phyloP scores from a whole-genome alignment of 73 alveolate genomes.

The Durusdinium trenchii region DNA sequence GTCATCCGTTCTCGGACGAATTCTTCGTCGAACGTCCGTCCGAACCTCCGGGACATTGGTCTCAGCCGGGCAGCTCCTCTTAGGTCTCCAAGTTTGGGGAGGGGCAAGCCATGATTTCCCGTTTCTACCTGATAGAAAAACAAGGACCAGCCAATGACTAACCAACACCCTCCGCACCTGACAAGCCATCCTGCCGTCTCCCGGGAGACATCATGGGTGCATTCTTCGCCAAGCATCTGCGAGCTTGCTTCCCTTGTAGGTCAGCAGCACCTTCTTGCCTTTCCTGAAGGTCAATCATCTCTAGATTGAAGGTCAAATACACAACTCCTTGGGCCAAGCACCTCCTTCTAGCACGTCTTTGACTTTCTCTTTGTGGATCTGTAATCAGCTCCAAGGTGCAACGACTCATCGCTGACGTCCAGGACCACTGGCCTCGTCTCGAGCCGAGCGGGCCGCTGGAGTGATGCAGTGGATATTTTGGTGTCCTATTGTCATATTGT shows the following conservation, averaged over 20 bases:
- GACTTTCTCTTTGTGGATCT: neutral
- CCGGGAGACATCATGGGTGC: too few species aligned
- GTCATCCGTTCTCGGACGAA: too few species aligned
- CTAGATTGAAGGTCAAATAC: neutral
- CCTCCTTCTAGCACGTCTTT: neutral
- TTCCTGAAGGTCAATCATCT: neutral
- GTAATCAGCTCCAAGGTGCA: slow-evolving; percentile 18
- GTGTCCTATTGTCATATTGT: too few species aligned
- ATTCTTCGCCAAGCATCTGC: slow-evolving; percentile 32
- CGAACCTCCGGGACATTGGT: too few species aligned
- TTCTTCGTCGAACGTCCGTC: too few species aligned
- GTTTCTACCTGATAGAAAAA: neutral
- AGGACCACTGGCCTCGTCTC: slow-evolving; percentile 67
- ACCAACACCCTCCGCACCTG: neutral
- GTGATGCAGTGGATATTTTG: too few species aligned
- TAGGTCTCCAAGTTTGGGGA: too few species aligned
- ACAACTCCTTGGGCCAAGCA: neutral
- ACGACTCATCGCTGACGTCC: slow-evolving; percentile 68
- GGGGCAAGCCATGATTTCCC: too few species aligned
- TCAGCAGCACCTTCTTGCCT: slow-evolving; percentile 68
- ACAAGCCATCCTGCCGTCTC: neutral
- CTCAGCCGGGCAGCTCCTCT: too few species aligned
- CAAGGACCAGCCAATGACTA: neutral
- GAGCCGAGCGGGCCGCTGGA: too few species aligned
- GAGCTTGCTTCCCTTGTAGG: slow-evolving; percentile 5